Base-by-base conservation (phyloP, 495 filamentous ascomycete genomes). In the Talaromyces liani region DNA sequence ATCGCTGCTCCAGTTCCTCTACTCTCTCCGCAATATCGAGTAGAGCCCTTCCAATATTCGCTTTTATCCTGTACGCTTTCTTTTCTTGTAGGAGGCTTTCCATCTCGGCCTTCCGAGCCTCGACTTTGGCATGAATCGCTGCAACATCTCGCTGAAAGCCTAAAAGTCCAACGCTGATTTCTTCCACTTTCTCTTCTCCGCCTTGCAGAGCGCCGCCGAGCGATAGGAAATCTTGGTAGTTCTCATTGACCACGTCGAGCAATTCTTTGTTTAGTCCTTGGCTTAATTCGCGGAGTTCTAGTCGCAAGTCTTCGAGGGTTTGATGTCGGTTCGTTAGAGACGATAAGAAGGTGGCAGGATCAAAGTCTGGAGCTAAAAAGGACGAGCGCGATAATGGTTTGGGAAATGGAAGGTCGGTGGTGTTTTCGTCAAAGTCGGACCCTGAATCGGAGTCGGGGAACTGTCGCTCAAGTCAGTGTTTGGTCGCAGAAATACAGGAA, bases 121-220 rank as follows among this genome's bases (percentile, higher is more conserved):
- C 81, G 4, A 91, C 82, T 65, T 72, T 81, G 58, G 72, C 76
- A 61, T 78, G 79, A 39, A 91, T 76, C 2, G 75, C 75, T 64
- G 85, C 82, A 1, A 97, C 84, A 63, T 92, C 92, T 66, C 92
- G 84, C 66, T 84, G 78, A 68, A 98, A 98, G 0, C 91, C 89
- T 65, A 97, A 68, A 56, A 98, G 72, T 7, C 91, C 92, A 1
- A 99, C 90, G 31, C 91, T 84, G 14, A 99, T 86, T 69, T 96
- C 92, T 74, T 96, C 93, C 3, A 95, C 86, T 71, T 87, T 91
- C 70, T 96, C 92, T 67, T 95, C 93, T 2, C 95, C 95, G 0
- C 93, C 93, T 57, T 85, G 85, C 45, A 99, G 75, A 69, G 91
- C 88, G 31, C 82, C 85, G 0, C 95, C 94, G 0, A 99, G 75